Evolutionary conservation across 352 stramenopile genomes (phyloP), one percentile per base, ranked within the genome.

Genomic region (Phytopythium sindhum): DNA sequence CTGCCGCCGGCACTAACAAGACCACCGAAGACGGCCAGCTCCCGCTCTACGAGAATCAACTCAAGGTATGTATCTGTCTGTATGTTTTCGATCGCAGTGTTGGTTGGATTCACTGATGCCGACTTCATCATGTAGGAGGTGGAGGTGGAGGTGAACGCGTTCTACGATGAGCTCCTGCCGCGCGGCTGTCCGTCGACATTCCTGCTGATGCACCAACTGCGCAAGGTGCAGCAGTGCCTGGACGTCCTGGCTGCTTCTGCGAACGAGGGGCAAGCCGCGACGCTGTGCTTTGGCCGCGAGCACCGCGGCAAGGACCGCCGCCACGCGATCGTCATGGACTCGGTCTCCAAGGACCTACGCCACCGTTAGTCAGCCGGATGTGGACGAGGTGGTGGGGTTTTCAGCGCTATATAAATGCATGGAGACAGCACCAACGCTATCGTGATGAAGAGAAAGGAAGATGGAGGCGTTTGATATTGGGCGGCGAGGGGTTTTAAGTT

Each of bases 101-200:
- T 44, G 9, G 51, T 4, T 12, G 39, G 53, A 26, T 10, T 26
- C 33, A 7, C 24, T 48, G 19, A 2, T 53, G 9, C 1, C n/a
- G 53, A 21, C 15, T 50, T 19, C 6, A 19, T 50, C 42, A 21
- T 53, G 21, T 60, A 90, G 85, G 82, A 90, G 51, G 75, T 93
- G 10, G 85, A 90, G 58, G 61, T 89, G n/a, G 85, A 93, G 47
- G 79, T 93, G 51, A 90, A 91, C 61, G 79, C 77, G 33, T 82
- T 78, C 66, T 90, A 88, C 54, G 60, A 84, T 14, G 85, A 93
- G 57, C 73, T 90, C 31, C 63, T 78, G 12, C 68, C 80, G 2
- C 68, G 70, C 4, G 72, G 69, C 23, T 81, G 63, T 9, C 70
- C 80, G 14, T 59, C 63, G 24, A 61, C 71, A 9, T 91, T 77